These are phyloP conservation scores for Hygrophoropsis aurantiaca DNA, from an alignment of 768 basidiomycete genomes.

Conservation along the genomic window DNA sequence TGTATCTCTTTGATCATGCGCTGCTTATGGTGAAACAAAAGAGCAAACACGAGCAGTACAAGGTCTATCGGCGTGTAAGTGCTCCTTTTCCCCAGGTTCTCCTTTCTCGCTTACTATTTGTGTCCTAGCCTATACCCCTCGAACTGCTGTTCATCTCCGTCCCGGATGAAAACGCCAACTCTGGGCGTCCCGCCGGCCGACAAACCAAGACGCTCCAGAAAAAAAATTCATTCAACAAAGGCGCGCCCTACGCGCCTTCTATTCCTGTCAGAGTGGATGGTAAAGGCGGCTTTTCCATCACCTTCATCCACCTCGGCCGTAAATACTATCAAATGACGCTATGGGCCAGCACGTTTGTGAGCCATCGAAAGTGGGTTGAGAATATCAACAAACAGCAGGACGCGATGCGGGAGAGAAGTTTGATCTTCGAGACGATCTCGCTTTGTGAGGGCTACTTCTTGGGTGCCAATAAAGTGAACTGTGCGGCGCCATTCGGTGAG, in stretches of 20 bases:
- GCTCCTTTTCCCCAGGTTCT: background rate
- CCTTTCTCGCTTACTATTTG: conserved; percentile 2
- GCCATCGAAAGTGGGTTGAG: conserved; percentile 94
- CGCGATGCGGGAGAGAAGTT: conserved; percentile 76
- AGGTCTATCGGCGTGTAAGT: conserved; percentile 89
- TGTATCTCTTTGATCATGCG: conserved; percentile 97
- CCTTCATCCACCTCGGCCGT: conserved; percentile 90
- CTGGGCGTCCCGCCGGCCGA: conserved; percentile 33
- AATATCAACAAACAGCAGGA: conserved; percentile 88
- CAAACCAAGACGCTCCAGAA: conserved; percentile 48
- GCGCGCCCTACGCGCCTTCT: conserved; percentile 43
- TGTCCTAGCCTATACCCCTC: conserved; percentile 84
- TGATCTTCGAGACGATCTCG: conserved; percentile 81
- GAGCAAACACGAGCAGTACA: conserved; percentile 88
- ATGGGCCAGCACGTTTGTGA: conserved; percentile 84
- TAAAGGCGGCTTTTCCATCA: conserved; percentile 89
- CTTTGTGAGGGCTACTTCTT: conserved; percentile 89
- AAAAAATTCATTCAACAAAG: conserved; percentile 40
- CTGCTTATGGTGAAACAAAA: conserved; percentile 94
- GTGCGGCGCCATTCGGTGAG: conserved; percentile 85
- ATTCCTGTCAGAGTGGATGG: conserved; percentile 54
- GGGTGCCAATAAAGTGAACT: conserved; percentile 85
- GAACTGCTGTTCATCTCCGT: conserved; percentile 85
- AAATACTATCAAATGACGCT: conserved; percentile 90
- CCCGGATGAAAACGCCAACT: conserved; percentile 56